A percentile compares a stretch with the other conserved stretches of the same genome.
Conservation (phyloP, 2,329 filamentous ascomycete species). For the Fusarium agapanthi region DNA sequence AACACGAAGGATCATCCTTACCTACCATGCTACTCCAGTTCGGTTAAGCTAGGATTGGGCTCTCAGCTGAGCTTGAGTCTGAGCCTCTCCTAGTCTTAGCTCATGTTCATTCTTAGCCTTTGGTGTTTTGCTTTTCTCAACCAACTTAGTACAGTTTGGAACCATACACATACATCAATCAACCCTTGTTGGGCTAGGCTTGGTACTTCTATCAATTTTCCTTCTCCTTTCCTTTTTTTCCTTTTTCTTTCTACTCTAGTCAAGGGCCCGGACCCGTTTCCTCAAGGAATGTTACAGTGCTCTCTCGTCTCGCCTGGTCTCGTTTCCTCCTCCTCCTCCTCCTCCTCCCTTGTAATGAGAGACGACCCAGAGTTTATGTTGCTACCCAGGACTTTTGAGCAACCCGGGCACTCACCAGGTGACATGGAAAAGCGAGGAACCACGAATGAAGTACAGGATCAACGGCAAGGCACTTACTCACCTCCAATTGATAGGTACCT, state of each 20-base stretch:
- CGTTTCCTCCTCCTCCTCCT: not conserved
- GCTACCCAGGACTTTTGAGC: constrained; percentile 17
- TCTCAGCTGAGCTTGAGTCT: not conserved
- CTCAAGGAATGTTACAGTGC: constrained; percentile 14
- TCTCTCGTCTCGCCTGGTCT: constrained; percentile 1
- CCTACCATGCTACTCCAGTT: not conserved
- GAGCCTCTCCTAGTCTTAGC: constrained; percentile 1
- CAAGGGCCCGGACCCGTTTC: not conserved
- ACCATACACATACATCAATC: not conserved
- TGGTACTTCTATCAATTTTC: not conserved
- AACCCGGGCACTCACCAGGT: not conserved
- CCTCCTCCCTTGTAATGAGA: constrained; percentile 3
- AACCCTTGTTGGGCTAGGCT: constrained; percentile 2
- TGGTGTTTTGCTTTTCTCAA: constrained; percentile 21
- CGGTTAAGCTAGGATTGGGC: not conserved
- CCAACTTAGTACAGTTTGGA: not conserved
- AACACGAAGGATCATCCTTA: constrained; percentile 18
- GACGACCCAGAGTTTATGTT: constrained; percentile 7
- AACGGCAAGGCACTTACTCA: constrained; percentile 7
- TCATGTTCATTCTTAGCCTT: not conserved
- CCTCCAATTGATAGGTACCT: not conserved
- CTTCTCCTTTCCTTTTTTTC: not conserved
- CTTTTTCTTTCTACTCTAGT: not conserved
- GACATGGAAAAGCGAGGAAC: constrained; percentile 2
- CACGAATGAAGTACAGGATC: not conserved